Percentiles rank a stretch among this genome's conserved stretches.
phyloP scores from a whole-genome alignment of 2,329 filamentous ascomycete genomes.

The Penicillium sp. region DNA sequence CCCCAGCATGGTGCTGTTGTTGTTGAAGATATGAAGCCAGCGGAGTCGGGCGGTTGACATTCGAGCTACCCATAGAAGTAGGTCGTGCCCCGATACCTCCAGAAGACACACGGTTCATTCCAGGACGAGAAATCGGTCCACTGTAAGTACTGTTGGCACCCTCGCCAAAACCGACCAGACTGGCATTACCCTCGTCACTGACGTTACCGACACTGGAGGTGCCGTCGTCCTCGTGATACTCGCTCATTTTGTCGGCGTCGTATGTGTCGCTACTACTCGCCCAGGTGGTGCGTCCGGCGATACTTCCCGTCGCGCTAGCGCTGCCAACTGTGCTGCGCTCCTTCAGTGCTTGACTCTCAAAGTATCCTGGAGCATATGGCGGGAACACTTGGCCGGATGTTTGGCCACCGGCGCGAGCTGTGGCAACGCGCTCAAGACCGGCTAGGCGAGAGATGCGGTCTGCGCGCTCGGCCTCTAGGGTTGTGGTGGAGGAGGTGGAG shows the following conservation, averaged over 20 bases:
- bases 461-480: slow-evolving; percentile 85
- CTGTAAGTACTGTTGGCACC: slow-evolving; percentile 83
- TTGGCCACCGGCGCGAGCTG: slow-evolving; percentile 59
- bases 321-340: slow-evolving; percentile 87
- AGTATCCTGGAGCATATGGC: slow-evolving; percentile 65
- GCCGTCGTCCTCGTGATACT: slow-evolving; percentile 66
- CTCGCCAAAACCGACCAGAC: slow-evolving; percentile 88
- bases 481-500: slow-evolving; percentile 64
- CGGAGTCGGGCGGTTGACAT: slow-evolving; percentile 35
- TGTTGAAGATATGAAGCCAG: slow-evolving; percentile 29
- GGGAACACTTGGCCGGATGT: slow-evolving; percentile 38
- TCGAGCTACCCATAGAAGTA: slow-evolving; percentile 44
- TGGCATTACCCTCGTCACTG: slow-evolving; percentile 80
- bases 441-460: slow-evolving; percentile 93
- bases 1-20: slow-evolving; percentile 30
- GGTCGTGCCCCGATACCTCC: slow-evolving; percentile 29
- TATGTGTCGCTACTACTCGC: slow-evolving; percentile 63
- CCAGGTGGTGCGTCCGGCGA: slow-evolving; percentile 68
- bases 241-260: slow-evolving; percentile 56
- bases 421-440: slow-evolving; percentile 83
- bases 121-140: slow-evolving; percentile 68
- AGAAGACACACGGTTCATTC: slow-evolving; percentile 40
- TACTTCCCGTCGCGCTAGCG: slow-evolving; percentile 76
- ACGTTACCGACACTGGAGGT: slow-evolving; percentile 71
- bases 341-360: slow-evolving; percentile 73